Evolutionary conservation across 345 rosid genomes (phyloP).

Genomic region (Eucalyptus brandiana): DNA sequence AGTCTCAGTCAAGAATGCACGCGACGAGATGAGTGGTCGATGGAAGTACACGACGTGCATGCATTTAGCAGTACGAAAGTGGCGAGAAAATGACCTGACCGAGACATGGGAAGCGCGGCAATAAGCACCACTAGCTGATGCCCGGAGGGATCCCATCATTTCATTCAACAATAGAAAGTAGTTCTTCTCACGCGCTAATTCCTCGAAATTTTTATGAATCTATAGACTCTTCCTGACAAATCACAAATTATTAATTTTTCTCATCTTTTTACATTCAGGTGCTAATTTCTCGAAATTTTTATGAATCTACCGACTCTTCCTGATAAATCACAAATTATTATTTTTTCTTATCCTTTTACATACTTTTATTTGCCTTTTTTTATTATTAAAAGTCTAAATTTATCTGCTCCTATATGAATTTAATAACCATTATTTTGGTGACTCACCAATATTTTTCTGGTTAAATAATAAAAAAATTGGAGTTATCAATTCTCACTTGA

Average conservation of each 20-base stretch:
- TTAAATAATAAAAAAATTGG: not conserved
- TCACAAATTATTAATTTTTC: not conserved
- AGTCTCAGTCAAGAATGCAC: not conserved
- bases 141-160: not conserved
- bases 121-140: not conserved
- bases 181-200: not conserved
- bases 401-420: not conserved
- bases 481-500: not conserved
- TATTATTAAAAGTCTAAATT: not conserved
- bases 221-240: not conserved
- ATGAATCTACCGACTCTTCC: not conserved
- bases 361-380: not conserved
- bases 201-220: not conserved
- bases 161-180: not conserved
- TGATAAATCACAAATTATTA: not conserved
- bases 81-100: not conserved
- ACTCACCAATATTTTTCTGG: not conserved
- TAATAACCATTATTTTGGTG: not conserved
- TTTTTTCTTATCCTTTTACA: not conserved
- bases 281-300: not conserved
- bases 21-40: not conserved
- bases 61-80: not conserved
- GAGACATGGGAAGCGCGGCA: not conserved
- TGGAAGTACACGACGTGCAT: not conserved
- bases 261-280: not conserved